These are phyloP conservation scores for Wickerhamiella sorbophila DNA, from an alignment of 805 yeast species.

Conservation along the genomic window DNA sequence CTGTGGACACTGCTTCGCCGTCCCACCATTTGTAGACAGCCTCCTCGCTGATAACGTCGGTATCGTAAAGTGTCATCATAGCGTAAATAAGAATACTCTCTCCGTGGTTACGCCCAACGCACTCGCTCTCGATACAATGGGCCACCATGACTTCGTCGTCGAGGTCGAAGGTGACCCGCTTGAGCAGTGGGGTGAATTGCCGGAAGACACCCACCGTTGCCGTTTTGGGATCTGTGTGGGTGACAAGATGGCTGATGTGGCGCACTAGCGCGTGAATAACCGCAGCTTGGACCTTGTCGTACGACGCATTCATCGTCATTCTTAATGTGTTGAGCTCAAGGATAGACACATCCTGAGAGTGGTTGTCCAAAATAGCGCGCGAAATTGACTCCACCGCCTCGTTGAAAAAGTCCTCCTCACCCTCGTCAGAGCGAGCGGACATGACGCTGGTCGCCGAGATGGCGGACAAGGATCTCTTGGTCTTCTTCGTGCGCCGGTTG, in stretches of 20 bases:
- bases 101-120: slow-evolving; percentile 29
- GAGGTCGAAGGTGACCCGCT: slow-evolving; percentile 70
- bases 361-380: slow-evolving; percentile 83
- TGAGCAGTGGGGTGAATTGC: slow-evolving; percentile 71
- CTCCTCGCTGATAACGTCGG: slow-evolving; percentile 73
- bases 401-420: slow-evolving; percentile 62
- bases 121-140: slow-evolving; percentile 31
- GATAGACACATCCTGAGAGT: slow-evolving; percentile 83
- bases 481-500: slow-evolving; percentile 7
- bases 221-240: slow-evolving; percentile 62
- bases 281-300: slow-evolving; percentile 80
- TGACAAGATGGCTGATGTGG: slow-evolving; percentile 55
- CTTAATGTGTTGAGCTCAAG: slow-evolving; percentile 85
- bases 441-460: slow-evolving; percentile 20
- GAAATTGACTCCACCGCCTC: slow-evolving; percentile 93
- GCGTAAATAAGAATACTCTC: slow-evolving; percentile 35
- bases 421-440: slow-evolving; percentile 38
- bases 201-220: slow-evolving; percentile 64
- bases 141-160: slow-evolving; percentile 69
- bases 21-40: slow-evolving; percentile 75
- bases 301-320: slow-evolving; percentile 94
- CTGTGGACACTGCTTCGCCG: slow-evolving; percentile 29
- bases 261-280: slow-evolving; percentile 58
- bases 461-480: slow-evolving; percentile 14
- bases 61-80: slow-evolving; percentile 56